Base-by-base conservation (phyloP, 495 filamentous ascomycete species). In the Podospora conica region DNA sequence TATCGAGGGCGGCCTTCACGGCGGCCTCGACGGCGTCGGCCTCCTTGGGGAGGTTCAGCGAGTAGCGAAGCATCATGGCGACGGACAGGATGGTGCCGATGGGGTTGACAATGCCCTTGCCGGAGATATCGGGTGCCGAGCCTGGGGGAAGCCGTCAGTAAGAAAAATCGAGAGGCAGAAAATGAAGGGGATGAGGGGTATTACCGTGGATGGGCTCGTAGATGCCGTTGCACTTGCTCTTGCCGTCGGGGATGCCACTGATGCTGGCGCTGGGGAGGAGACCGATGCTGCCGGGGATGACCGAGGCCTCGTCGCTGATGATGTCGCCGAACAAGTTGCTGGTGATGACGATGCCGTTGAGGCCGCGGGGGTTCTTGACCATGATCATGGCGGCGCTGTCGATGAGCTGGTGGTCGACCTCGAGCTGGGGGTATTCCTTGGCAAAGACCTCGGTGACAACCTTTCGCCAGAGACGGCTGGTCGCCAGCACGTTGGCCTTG, bases 271-370 rank as follows among this genome's bases (percentile, higher is more conserved):
- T 93, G 10, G 95, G 95, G 74, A 96, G 80, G 70, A 98, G 77
- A 5, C 95, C 95, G 73, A 98, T 85, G 65, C 88, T 92, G 2
- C 95, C 95, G 9, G 94, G 92, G 69, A 98, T 98, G 28, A 97
- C 95, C 75, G 90, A 94, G 9, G 95, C 94, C 84, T 98, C 95
- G 74, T 98, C 95, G 72, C 84, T 89, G 73, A 98, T 93, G 75
- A 98, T 98, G 77, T 98, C 95, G 66, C 95, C 95, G 74, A 96
- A 97, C 68, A 98, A 74, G 77, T 98, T 98, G 80, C 90, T 94
- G 8, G 93, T 96, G 48, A 98, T 87, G 55, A 98, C 85, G 22
- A 98, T 87, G 60, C 95, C 95, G 75, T 98, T 98, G 58, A 98
- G 82, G 60, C 90, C 86, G 23, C 91, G 82, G 23, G 95, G 95